Evolutionary conservation across 768 basidiomycete species (phyloP).

Genomic region (Suillus ampliporus): DNA sequence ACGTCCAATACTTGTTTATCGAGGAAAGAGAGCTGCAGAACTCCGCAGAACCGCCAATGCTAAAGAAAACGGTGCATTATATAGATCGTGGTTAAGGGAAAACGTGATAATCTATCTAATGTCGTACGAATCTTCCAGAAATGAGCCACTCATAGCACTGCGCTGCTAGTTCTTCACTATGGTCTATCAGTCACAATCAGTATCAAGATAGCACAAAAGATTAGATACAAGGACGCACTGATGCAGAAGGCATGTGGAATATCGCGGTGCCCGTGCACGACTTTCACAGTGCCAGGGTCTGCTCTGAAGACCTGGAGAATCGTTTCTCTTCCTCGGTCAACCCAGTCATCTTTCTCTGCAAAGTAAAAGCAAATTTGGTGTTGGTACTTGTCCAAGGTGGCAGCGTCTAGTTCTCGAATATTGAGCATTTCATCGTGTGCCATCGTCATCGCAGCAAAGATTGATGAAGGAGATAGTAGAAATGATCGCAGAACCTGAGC

Average conservation of each 20-base stretch:
- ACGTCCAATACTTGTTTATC: background rate
- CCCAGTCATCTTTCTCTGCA: slow-evolving; percentile 71
- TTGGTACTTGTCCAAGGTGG: slow-evolving; percentile 45
- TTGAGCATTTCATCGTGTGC: slow-evolving; percentile 71
- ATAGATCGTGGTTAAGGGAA: background rate
- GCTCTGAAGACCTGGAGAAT: slow-evolving; percentile 49
- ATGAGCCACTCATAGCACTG: slow-evolving; percentile 55
- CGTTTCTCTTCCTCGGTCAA: slow-evolving; percentile 57
- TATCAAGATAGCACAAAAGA: background rate
- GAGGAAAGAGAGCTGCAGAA: background rate
- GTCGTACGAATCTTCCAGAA: slow-evolving; percentile 4
- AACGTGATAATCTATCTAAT: background rate
- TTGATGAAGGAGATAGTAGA: slow-evolving; percentile 54
- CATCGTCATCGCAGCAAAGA: slow-evolving; percentile 62
- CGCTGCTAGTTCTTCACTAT: slow-evolving; percentile 53
- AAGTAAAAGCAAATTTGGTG: slow-evolving; percentile 59
- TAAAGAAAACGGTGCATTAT: background rate
- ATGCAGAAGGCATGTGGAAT: slow-evolving; percentile 80
- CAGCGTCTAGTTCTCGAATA: slow-evolving; percentile 58
- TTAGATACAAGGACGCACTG: slow-evolving; percentile 47
- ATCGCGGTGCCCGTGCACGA: slow-evolving; percentile 50
- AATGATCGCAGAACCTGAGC: slow-evolving; percentile 52
- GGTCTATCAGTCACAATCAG: slow-evolving; percentile 43
- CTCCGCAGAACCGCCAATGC: background rate
- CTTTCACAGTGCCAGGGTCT: slow-evolving; percentile 35